These are phyloP conservation scores for Ophiocordyceps camponoti-leonardi DNA, from an alignment of 2,329 filamentous ascomycete genomes.

Conservation along the genomic window DNA sequence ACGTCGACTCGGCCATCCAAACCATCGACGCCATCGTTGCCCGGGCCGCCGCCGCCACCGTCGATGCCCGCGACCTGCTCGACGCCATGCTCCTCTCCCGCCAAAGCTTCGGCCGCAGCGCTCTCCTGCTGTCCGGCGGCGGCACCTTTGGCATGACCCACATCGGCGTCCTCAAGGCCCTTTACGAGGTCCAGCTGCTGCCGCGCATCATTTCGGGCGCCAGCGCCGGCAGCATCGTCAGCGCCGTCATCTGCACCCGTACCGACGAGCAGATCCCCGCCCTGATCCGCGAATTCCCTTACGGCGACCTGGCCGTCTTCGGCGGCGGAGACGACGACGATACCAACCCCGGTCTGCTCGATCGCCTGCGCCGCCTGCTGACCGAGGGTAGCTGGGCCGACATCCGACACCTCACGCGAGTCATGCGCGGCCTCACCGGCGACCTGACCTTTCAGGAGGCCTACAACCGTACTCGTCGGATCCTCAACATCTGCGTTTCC, in stretches of 20 bases:
- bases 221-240: constrained; percentile 76
- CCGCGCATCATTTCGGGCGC: constrained; percentile 79
- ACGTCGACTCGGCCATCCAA: constrained; percentile 62
- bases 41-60: constrained; percentile 29
- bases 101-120: constrained; percentile 72
- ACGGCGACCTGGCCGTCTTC: constrained; percentile 70
- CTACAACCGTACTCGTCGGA: constrained; percentile 82
- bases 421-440: constrained; percentile 67
- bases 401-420: constrained; percentile 61
- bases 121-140: constrained; percentile 67
- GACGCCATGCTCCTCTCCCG: constrained; percentile 56
- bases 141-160: constrained; percentile 88
- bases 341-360: constrained; percentile 38
- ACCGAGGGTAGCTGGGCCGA: constrained; percentile 78
- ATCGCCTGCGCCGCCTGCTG: constrained; percentile 54
- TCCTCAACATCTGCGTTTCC: constrained; percentile 88
- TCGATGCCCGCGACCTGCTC: constrained; percentile 42
- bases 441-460: constrained; percentile 92
- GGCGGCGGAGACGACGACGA: constrained; percentile 39
- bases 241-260: constrained; percentile 59
- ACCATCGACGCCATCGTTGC: constrained; percentile 60
- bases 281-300: constrained; percentile 52
- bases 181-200: constrained; percentile 58
- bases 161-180: constrained; percentile 68
- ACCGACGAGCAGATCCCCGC: constrained; percentile 63